Evolutionary conservation across 139 green algal species (phyloP).

Genomic region (Chlorokybus atmophyticus): DNA sequence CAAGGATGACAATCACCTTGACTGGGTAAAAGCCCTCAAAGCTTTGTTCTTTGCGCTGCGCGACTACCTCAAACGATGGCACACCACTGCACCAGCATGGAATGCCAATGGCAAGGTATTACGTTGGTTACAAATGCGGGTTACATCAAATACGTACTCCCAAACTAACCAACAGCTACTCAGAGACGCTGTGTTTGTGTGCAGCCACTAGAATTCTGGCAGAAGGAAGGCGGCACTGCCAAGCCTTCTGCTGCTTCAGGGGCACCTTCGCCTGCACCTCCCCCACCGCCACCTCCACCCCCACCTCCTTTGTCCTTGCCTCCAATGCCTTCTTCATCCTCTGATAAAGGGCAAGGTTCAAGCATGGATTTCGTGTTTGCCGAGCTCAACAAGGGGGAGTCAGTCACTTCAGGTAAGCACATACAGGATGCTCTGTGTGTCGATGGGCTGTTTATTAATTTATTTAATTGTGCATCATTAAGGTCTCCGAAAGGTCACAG

Average conservation of each 20-base stretch:
- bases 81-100: slow-evolving; percentile 49
- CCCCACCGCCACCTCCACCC: slow-evolving; percentile 25
- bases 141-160: slow-evolving; percentile 23
- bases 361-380: slow-evolving; percentile 26
- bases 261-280: slow-evolving; percentile 4
- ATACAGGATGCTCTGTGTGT: too few species aligned
- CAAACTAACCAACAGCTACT: background rate
- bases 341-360: background rate
- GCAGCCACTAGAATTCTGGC: too few species aligned
- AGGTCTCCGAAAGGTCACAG: slow-evolving; percentile 79
- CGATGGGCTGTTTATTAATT: too few species aligned
- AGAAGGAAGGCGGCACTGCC: too few species aligned
- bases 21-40: slow-evolving; percentile 69
- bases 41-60: slow-evolving; percentile 35
- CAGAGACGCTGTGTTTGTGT: too few species aligned
- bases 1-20: slow-evolving; percentile 39
- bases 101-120: slow-evolving; percentile 40
- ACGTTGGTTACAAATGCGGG: too few species aligned
- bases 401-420: slow-evolving; percentile 34
- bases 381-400: slow-evolving; percentile 42
- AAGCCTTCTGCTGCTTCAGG: too few species aligned
- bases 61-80: slow-evolving; percentile 44
- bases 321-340: slow-evolving; percentile 33
- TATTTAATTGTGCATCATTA: slow-evolving; percentile 23
- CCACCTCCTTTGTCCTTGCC: slow-evolving; percentile 45